Percentiles rank a stretch among this genome's conserved stretches.
phyloP scores from a whole-genome alignment of 1,139 yeast species.

The Hemisphaericaspora subhashii region DNA sequence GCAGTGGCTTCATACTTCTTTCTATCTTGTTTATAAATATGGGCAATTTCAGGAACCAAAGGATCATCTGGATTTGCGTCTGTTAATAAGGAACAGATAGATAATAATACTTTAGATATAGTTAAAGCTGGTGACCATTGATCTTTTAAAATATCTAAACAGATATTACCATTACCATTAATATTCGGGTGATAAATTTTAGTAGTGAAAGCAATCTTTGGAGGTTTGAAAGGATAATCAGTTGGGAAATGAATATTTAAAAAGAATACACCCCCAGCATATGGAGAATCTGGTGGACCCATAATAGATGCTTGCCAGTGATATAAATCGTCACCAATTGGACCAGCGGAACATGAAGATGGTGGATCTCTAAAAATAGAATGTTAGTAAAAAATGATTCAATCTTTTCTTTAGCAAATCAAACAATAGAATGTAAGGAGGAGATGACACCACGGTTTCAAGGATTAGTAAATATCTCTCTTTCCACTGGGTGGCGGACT shows the following conservation, averaged over 20 bases:
- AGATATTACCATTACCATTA: constrained; percentile 84
- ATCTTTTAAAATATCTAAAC: constrained; percentile 81
- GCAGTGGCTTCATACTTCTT: constrained; percentile 96
- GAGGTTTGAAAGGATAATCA: constrained; percentile 93
- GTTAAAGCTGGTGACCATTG: constrained; percentile 94
- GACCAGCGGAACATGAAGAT: constrained; percentile 98
- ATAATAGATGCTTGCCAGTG: constrained; percentile 97
- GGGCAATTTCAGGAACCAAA: constrained; percentile 97
- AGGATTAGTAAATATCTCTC: too few relatives aligned
- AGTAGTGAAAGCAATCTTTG: constrained; percentile 87
- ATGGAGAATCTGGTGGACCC: constrained; percentile 95
- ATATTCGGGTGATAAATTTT: constrained; percentile 90
- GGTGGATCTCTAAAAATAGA: constrained; percentile 81
- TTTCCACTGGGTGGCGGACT: too few relatives aligned
- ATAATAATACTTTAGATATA: constrained; percentile 82
- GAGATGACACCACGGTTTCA: too few relatives aligned
- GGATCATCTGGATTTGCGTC: constrained; percentile 99
- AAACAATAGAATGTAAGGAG: too few relatives aligned
- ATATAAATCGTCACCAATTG: constrained; percentile 93
- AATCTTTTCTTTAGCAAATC: too few relatives aligned
- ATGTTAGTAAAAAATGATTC: constrained; percentile 27
- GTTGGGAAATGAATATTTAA: constrained; percentile 92
- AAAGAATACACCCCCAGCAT: constrained; percentile 91
- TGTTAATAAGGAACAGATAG: constrained; percentile 87
- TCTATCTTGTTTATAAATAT: constrained; percentile 92